Evolutionary conservation across 805 yeast species (phyloP), one percentile per base, ranked within the genome.

Genomic region (Wickerhamomyces mucosus): DNA sequence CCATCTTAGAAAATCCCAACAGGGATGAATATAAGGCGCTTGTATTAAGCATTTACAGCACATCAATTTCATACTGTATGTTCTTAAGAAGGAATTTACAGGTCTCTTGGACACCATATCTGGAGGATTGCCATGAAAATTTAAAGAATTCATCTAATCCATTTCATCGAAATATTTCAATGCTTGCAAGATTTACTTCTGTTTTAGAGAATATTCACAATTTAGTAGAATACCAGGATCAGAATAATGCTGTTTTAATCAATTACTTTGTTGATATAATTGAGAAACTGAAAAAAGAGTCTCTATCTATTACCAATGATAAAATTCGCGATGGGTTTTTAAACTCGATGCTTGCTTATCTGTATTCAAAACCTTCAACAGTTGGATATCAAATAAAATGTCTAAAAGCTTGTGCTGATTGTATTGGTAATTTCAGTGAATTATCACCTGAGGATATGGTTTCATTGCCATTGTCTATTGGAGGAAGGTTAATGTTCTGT

Each of bases 41-140:
- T 17, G 63, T 80, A 33, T 47, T 83, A 42, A 61, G 69, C 9
- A 68, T 77, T 5, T 84, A 80, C 50, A 61, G 72, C 38, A 57
- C 74, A 7, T 65, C 83, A 3, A 71, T 82, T 23, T 70, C 78
- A 31, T 73, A 74, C 34, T 68, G 82, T 16, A 59, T 81, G 33
- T 75, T 80, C 36, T 56, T 82, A 36, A 61, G 88, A 37, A 66
- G 92, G 41, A 63, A 75, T 24, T 61, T 75, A 8, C 70, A 68
- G 34, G 71, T 73, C 18, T 67, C 67, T 37, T 79, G 86, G 85
- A 65, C 75, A 1, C 38, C 53, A 1, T 77, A 69, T 42, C 67
- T 79, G 28, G 76, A 76, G 35, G 75, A 70, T 33, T 75, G 83
- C 41, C 77, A 78, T 43, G 38, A 46, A 2, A 34, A 52, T n/a